Evolutionary conservation across 129 eudicot genomes (phyloP).

Genomic region (Tagetes patula): DNA sequence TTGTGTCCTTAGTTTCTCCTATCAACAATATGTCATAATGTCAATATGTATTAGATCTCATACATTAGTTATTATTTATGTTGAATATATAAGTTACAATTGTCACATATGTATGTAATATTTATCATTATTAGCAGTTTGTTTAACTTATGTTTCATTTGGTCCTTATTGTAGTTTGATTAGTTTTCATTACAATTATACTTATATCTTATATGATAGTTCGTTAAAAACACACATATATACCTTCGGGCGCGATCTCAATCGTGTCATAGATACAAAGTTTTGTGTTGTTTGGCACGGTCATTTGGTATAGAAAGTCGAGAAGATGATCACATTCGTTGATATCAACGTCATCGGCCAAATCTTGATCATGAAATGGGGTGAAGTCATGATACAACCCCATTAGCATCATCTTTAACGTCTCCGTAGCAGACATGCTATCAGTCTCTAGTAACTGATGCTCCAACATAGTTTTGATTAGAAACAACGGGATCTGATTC

Average conservation of each 20-base stretch:
- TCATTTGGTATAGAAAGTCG: constrained; percentile 47
- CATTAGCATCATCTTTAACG: constrained; percentile 34
- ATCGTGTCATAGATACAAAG: constrained; percentile 24
- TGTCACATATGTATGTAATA: too few species aligned
- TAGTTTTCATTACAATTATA: too few species aligned
- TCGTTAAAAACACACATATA: background rate
- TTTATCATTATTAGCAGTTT: too few species aligned
- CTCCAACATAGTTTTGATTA: constrained; percentile 41
- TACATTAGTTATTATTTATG: background rate
- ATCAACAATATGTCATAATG: background rate
- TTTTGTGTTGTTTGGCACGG: constrained; percentile 42
- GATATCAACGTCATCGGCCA: constrained; percentile 18
- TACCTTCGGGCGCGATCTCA: constrained; percentile 27
- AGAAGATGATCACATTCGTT: constrained; percentile 48
- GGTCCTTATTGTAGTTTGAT: too few species aligned
- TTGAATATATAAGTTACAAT: too few species aligned
- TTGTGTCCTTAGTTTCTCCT: background rate
- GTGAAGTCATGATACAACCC: constrained; percentile 46
- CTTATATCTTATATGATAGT: too few species aligned
- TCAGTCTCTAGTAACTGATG: constrained; percentile 23
- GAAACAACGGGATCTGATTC: constrained; percentile 67
- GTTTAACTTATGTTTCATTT: too few species aligned
- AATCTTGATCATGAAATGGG: constrained; percentile 45
- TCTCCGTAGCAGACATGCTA: constrained; percentile 26
- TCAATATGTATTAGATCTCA: background rate